Conservation (phyloP, 441 rosid species). For the Brassica hybrid region DNA sequence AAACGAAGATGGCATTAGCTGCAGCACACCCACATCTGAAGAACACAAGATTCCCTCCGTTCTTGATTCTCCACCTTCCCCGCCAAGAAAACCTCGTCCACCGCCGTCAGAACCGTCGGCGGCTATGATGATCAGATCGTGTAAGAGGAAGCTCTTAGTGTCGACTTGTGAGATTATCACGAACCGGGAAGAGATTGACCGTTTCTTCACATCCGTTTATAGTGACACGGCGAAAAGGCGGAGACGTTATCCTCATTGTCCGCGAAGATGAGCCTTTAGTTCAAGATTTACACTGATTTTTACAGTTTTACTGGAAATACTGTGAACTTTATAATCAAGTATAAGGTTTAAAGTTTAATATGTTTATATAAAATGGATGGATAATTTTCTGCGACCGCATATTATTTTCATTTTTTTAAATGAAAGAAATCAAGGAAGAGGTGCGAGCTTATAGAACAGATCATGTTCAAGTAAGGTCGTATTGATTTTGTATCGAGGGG, state of each 20-base stretch:
- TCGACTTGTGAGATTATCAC: slow-evolving; percentile 56
- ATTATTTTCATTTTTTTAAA: neutral
- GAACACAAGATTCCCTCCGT: slow-evolving; percentile 67
- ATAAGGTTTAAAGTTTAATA: neutral
- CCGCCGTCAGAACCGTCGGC: slow-evolving; percentile 40
- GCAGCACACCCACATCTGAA: slow-evolving; percentile 71
- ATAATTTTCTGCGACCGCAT: slow-evolving; percentile 36
- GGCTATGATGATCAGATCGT: slow-evolving; percentile 40
- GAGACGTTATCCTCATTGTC: slow-evolving; percentile 56
- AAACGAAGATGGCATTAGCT: slow-evolving; percentile 32
- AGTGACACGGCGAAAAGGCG: slow-evolving; percentile 36
- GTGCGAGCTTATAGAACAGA: too few species aligned
- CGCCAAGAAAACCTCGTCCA: slow-evolving; percentile 64
- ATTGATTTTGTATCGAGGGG: slow-evolving; percentile 30
- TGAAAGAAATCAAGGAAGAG: too few species aligned
- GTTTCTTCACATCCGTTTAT: slow-evolving; percentile 55
- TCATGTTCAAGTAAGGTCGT: too few species aligned
- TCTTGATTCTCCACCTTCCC: slow-evolving; percentile 62
- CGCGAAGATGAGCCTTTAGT: slow-evolving; percentile 37
- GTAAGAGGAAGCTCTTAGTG: slow-evolving; percentile 56
- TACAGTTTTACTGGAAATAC: slow-evolving; percentile 39
- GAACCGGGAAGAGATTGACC: slow-evolving; percentile 62
- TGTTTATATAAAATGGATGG: slow-evolving; percentile 10
- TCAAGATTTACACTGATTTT: slow-evolving; percentile 22
- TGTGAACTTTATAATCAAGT: neutral